A percentile compares a stretch with the other conserved stretches of the same genome.
Conservation (phyloP, 352 stramenopile genomes). For the Globisporangium nunn region DNA sequence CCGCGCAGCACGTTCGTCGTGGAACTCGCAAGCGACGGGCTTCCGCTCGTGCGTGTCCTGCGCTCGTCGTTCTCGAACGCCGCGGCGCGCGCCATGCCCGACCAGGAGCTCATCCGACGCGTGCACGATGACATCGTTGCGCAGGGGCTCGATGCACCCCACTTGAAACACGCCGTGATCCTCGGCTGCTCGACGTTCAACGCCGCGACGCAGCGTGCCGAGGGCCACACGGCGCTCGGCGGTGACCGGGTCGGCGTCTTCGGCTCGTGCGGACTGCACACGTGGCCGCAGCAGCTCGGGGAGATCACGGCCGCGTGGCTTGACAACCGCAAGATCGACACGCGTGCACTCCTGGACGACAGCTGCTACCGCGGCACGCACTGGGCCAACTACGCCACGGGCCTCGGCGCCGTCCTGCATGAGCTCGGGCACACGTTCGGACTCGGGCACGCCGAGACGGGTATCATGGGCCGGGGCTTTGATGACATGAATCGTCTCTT, state of each 20-base stretch:
- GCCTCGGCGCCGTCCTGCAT: slow-evolving; percentile 57
- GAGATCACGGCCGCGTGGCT: slow-evolving; percentile 46
- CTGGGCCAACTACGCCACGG: slow-evolving; percentile 61
- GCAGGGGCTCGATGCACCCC: slow-evolving; percentile 19
- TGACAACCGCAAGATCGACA: slow-evolving; percentile 51
- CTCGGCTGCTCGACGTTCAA: slow-evolving; percentile 65
- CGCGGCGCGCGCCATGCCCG: slow-evolving; percentile 32
- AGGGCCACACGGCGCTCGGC: slow-evolving; percentile 54
- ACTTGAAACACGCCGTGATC: slow-evolving; percentile 68
- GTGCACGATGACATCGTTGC: slow-evolving; percentile 48
- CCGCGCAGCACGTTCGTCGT: slow-evolving; percentile 43
- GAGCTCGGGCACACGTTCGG: slow-evolving; percentile 60
- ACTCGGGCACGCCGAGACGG: slow-evolving; percentile 41
- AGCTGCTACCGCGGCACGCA: slow-evolving; percentile 48
- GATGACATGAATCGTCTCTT: slow-evolving; percentile 67
- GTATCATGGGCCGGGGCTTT: slow-evolving; percentile 68
- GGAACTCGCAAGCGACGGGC: slow-evolving; percentile 36
- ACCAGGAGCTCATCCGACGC: slow-evolving; percentile 49
- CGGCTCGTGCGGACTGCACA: slow-evolving; percentile 58
- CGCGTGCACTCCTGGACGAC: slow-evolving; percentile 42
- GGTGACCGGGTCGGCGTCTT: slow-evolving; percentile 55
- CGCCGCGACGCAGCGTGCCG: slow-evolving; percentile 28
- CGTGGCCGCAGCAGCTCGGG: slow-evolving; percentile 40
- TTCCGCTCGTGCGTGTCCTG: slow-evolving; percentile 44
- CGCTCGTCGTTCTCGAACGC: slow-evolving; percentile 50